Evolutionary conservation across 2,329 filamentous ascomycete species (phyloP).

Genomic region (Leptodontidium sp.): DNA sequence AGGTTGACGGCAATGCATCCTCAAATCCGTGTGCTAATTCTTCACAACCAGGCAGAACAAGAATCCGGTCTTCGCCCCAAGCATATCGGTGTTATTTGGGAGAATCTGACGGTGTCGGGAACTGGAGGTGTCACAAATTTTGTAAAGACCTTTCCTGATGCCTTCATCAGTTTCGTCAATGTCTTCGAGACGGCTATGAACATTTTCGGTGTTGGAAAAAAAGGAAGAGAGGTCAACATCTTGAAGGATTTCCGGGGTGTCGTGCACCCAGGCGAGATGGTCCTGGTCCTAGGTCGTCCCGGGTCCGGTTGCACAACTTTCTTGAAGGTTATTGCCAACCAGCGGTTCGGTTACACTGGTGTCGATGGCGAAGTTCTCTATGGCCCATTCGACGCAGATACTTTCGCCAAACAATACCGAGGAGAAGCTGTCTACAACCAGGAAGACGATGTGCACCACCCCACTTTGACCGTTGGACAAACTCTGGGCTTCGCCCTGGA

Average conservation of each 20-base stretch:
- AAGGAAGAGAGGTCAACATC: conserved; percentile 76
- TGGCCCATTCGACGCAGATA: conserved; percentile 74
- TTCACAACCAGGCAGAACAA: conserved; percentile 62
- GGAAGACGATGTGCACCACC: conserved; percentile 84
- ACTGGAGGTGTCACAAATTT: conserved; percentile 77
- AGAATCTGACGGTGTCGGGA: conserved; percentile 78
- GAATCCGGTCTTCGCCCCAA: conserved; percentile 83
- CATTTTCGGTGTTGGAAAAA: conserved; percentile 71
- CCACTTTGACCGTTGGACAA: conserved; percentile 86
- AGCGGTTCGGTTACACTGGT: conserved; percentile 65
- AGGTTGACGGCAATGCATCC: neutral
- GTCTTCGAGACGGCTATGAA: conserved; percentile 69
- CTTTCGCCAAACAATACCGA: conserved; percentile 75
- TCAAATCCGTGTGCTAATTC: neutral
- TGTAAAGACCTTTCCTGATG: conserved; percentile 77
- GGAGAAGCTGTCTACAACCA: conserved; percentile 88
- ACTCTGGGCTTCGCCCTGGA: conserved; percentile 87
- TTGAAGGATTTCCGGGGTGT: conserved; percentile 76
- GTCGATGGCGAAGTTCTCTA: conserved; percentile 76
- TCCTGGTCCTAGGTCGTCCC: conserved; percentile 46
- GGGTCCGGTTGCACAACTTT: conserved; percentile 61
- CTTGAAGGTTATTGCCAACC: conserved; percentile 61
- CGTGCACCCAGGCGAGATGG: conserved; percentile 85
- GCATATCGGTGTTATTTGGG: conserved; percentile 82
- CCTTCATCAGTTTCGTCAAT: conserved; percentile 76